Evolutionary conservation across 345 rosid species (phyloP), one percentile per base, ranked within the genome.

Genomic region (Theobroma cacao): DNA sequence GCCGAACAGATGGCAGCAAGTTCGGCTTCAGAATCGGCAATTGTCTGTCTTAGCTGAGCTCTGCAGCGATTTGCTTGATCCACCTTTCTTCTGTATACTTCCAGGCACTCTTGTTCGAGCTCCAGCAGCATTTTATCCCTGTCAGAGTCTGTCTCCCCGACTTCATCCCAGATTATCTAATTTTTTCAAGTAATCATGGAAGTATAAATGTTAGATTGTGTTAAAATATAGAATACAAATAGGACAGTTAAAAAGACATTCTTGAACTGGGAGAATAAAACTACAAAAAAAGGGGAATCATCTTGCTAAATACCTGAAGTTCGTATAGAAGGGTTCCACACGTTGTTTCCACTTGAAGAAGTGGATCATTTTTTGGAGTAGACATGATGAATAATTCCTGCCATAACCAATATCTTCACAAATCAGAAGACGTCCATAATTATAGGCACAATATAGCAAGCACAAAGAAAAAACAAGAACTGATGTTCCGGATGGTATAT

Each of bases 121-220:
- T 96, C 98, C 38, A 91, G 91, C 74, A 96, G 79, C 98, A 92
- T 92, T 80, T 88, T 85, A 69, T 96, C 99, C 82, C 94, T 88
- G n/a, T 94, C 98, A 30, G 85, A 53, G 75, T 92, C 92, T 1
- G 90, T 75, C 87, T 96, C 99, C 58, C 99, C 99, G 66, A 97
- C 94, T 87, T 97, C 99, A 86, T 92, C 91, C 99, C 99, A 96
- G 47, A 94, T 96, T 48, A 92, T 89, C 99, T 96, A 74, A 80
- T 56, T 31, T 41, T 67, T 20, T 43, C 2, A 75, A 62, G 3
- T 40, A 77, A 63, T 3, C 59, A 75, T 17, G 38, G 60, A 48
- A 61, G 9, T 15, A 1, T 26, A 13, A 17, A 75, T 4, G 60
- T 56, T 36, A 41, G 47, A 63, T 50, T 36, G 64, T 47, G 36